Base-by-base conservation (phyloP, 169 alveolate genomes). In the Theileria parva region DNA sequence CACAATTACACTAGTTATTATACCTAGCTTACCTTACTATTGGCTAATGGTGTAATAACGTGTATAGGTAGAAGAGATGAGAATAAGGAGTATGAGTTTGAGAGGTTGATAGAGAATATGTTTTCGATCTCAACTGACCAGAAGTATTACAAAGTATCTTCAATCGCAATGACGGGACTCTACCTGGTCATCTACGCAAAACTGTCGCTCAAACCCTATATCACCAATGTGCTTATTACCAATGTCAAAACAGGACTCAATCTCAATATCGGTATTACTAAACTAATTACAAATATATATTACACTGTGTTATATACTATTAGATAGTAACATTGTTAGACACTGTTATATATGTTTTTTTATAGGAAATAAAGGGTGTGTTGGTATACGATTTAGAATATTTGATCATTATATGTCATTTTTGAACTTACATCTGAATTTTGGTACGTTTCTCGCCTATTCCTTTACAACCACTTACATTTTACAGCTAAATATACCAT, bases 351-450 rank as follows among this genome's bases (percentile, higher is more conserved):
- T 44, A 44, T 44, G 53, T 0, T 44, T 25, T 17, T 21, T 57
- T 57, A 57, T 57, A 57, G 90, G 90, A 19, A 84, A 76, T 81
- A 84, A 84, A 69, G 90, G 90, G 3, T 84, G 84, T 17, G 86
- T 84, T 5, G 90, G 84, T 11, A 44, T 84, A 50, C 28, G 66
- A 44, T 77, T 84, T 27, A 17, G 21, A 9, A 34, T 84, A 55
- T 74, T 21, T 44, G 80, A 74, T n/a, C 80, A 71, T 30, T 21
- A 21, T 48, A 8, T 84, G 25, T 19, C 86, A 12, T 84, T 84
- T 37, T 44, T 84, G 11, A 61, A 84, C 73, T 71, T 84, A 32
- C 90, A 84, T 48, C 39, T 84, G 19, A 75, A 75, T 55, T 77
- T 73, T n/a, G 90, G 89, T 7, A 69, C 75, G 79, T 72, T 32